Evolutionary conservation across 2,329 filamentous ascomycete genomes (phyloP), one percentile per base, ranked within the genome.

Genomic region (Fusarium setosum): DNA sequence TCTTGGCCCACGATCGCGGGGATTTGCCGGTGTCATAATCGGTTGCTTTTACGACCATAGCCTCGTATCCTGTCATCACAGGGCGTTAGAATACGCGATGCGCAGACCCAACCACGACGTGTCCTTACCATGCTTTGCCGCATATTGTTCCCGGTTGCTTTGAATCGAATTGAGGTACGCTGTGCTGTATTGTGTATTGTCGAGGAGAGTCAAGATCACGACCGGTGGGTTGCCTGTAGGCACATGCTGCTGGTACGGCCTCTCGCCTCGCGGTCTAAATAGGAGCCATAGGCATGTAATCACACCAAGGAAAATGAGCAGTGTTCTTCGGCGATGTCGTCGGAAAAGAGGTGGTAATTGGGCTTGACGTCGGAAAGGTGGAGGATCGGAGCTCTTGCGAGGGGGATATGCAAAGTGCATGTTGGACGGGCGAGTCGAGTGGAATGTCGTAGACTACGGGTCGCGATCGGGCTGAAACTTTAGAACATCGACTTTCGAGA

Each of bases 391-490:
- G 74, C 87, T 89, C 81, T 95, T 97, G 78, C 94, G 91, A 73
- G 93, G 88, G 55, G 94, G 94, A 72, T 96, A 90, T 66, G 94
- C 93, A 84, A 95, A 94, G 78, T 97, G 94, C 93, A 97, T 96
- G 70, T 72, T 83, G 73, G 62, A 66, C 49, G 40, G 54, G 34
- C 37, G 9, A n/a, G 35, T 8, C 26, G 37, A 41, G 6, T 34
- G 34, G 4, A 38, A 20, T 12, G 12, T n/a, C 32, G 21, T 12
- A 15, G 11, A 24, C 12, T 59, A 11, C 23, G 24, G 32, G 40
- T 70, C 49, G 56, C 35, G n/a, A 42, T 35, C 10, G 47, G n/a
- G 37, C 15, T 1, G n/a, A 32, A 24, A 21, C 13, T 35, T 53
- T 12, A 42, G n/a, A 32, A 23, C 37, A 13, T 53, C 20, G 42